These are phyloP conservation scores for Cutaneotrichosporon arboriforme DNA, from an alignment of 1,284 basidiomycete species.

Conservation along the genomic window DNA sequence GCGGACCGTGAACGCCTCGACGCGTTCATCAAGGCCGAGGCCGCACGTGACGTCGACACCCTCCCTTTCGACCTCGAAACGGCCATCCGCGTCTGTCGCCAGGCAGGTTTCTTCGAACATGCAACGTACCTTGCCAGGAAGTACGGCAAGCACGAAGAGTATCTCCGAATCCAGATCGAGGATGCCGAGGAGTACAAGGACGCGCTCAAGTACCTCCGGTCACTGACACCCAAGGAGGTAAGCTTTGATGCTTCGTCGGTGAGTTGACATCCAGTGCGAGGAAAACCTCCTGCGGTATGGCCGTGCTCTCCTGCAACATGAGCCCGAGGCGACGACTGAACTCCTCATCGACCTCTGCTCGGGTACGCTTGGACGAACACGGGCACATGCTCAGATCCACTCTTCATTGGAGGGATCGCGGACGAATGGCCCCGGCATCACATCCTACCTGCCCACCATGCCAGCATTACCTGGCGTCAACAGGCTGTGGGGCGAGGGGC, in stretches of 20 bases:
- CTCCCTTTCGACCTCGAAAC: constrained; percentile 95
- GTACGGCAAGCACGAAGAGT: constrained; percentile 87
- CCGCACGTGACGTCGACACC: constrained; percentile 56
- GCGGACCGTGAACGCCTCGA: constrained; percentile 85
- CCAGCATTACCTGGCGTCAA: constrained; percentile 53
- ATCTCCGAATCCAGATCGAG: constrained; percentile 88
- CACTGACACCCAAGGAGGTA: constrained; percentile 63
- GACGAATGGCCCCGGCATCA: constrained; percentile 57
- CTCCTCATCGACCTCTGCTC: constrained; percentile 89
- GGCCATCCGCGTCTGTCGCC: constrained; percentile 90
- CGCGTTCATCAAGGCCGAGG: constrained; percentile 83
- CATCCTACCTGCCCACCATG: constrained; percentile 58
- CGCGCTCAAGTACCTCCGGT: constrained; percentile 73
- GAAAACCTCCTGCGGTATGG: constrained; percentile 78
- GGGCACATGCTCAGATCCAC: constrained; percentile 16
- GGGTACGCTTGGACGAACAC: constrained; percentile 51
- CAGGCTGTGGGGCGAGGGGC: constrained; percentile 40
- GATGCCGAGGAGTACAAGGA: constrained; percentile 78
- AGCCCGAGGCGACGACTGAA: constrained; percentile 82
- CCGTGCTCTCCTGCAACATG: constrained; percentile 69
- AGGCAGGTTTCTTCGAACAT: constrained; percentile 93
- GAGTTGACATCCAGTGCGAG: constrained; percentile 49
- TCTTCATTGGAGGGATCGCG: constrained; percentile 16
- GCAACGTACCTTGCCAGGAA: constrained; percentile 89
- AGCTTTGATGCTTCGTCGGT: constrained; percentile 48